These are phyloP conservation scores for Fusarium sp. DNA, from an alignment of 2,329 filamentous ascomycete species.

Conservation along the genomic window DNA sequence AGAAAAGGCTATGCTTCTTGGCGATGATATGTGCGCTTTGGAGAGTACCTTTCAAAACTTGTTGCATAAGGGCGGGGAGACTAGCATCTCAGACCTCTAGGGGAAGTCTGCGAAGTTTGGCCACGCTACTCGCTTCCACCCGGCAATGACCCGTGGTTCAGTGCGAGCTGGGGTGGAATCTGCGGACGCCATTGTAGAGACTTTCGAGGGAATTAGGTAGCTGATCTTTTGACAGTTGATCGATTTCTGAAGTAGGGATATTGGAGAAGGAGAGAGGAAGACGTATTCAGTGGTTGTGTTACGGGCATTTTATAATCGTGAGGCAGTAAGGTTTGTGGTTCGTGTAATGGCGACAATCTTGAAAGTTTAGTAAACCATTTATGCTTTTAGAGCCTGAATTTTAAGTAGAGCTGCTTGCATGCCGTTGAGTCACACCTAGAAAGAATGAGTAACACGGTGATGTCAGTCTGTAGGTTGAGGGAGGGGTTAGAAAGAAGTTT, in stretches of 20 bases:
- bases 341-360: too few species aligned
- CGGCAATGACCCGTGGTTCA: fast-evolving
- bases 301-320: neutral
- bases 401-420: neutral
- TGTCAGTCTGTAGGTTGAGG: fast-evolving
- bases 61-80: fast-evolving
- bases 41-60: neutral
- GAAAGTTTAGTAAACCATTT: neutral
- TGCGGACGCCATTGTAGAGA: fast-evolving
- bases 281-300: fast-evolving
- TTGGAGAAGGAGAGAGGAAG: fast-evolving
- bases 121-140: neutral
- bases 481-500: neutral
- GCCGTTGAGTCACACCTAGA: neutral
- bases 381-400: fast-evolving
- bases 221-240: fast-evolving
- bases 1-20: fast-evolving
- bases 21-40: fast-evolving
- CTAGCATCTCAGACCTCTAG: fast-evolving
- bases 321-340: too few species aligned
- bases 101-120: fast-evolving
- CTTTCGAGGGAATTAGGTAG: fast-evolving
- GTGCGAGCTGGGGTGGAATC: fast-evolving
- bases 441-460: neutral
- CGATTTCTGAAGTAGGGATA: fast-evolving